phyloP scores from a whole-genome alignment of 148 eudicot species.

The Cornus suecica region DNA sequence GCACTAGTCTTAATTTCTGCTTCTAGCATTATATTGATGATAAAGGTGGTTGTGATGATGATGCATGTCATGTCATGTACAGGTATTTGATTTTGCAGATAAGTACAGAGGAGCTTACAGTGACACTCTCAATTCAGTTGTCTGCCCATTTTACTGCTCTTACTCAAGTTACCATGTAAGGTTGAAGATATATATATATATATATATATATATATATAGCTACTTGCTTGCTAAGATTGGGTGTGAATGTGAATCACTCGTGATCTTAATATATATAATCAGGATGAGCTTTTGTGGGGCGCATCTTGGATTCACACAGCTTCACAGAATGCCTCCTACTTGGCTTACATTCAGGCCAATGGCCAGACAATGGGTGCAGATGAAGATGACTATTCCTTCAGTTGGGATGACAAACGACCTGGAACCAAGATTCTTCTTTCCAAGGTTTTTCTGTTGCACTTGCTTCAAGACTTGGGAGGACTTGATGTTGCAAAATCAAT shows the following conservation, averaged over 20 bases:
- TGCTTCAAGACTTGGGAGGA: too few species aligned
- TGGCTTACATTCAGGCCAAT: constrained; percentile 65
- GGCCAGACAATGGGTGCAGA: constrained; percentile 71
- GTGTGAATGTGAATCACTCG: too few species aligned
- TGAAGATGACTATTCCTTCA: constrained; percentile 69
- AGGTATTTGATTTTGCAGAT: constrained; percentile 85
- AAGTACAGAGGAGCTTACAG: constrained; percentile 71
- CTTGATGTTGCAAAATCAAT: background rate
- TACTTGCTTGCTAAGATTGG: background rate
- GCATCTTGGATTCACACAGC: constrained; percentile 91
- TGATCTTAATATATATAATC: too few species aligned
- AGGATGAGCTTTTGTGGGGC: constrained; percentile 95
- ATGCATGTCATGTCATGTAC: too few species aligned
- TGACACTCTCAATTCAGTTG: constrained; percentile 63
- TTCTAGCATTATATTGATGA: background rate
- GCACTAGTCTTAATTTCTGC: background rate
- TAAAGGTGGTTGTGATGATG: background rate
- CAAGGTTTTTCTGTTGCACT: constrained; percentile 34
- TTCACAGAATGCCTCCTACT: constrained; percentile 45
- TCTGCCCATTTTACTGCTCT: constrained; percentile 89
- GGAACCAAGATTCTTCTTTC: constrained; percentile 81
- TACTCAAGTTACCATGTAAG: constrained; percentile 79
- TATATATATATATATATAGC: too few species aligned
- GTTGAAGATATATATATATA: too few species aligned
- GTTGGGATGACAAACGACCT: constrained; percentile 87